Evolutionary conservation across 2,329 filamentous ascomycete species (phyloP).

Genomic region (Alternaria longipes): DNA sequence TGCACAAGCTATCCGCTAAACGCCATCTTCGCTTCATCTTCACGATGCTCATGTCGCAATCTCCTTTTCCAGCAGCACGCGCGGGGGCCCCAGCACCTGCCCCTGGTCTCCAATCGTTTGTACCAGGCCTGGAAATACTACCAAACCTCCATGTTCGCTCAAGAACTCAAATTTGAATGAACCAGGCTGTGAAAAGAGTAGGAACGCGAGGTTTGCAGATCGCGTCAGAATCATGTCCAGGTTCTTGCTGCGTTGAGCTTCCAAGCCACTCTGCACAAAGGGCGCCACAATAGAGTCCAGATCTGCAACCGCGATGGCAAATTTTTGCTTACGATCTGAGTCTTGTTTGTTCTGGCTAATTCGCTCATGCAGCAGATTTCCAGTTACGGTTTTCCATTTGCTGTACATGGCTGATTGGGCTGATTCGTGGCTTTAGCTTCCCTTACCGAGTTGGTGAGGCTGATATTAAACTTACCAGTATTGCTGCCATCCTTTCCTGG

Average conservation of each 20-base stretch:
- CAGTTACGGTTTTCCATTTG: constrained; percentile 40
- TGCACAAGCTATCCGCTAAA: neutral
- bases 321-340: constrained; percentile 9
- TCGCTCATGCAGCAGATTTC: constrained; percentile 25
- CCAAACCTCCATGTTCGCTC: constrained; percentile 19
- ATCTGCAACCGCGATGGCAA: constrained; percentile 19
- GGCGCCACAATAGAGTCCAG: constrained; percentile 35
- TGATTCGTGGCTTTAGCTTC: constrained; percentile 10
- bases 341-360: constrained; percentile 14
- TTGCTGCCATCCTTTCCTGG: neutral
- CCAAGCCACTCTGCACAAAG: constrained; percentile 29
- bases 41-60: constrained; percentile 9
- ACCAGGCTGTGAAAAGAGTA: constrained; percentile 39
- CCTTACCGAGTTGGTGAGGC: neutral
- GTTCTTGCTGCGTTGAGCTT: constrained; percentile 33
- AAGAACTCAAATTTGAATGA: constrained; percentile 40
- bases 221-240: constrained; percentile 43
- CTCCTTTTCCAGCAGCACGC: constrained; percentile 30
- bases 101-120: constrained; percentile 39
- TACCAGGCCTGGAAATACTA: constrained; percentile 41
- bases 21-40: neutral
- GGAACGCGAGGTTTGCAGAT: constrained; percentile 37
- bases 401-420: constrained; percentile 28
- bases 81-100: constrained; percentile 22
- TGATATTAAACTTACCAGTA: neutral